Evolutionary conservation across 306 rosid species (phyloP).

Genomic region (Quercus dentata): DNA sequence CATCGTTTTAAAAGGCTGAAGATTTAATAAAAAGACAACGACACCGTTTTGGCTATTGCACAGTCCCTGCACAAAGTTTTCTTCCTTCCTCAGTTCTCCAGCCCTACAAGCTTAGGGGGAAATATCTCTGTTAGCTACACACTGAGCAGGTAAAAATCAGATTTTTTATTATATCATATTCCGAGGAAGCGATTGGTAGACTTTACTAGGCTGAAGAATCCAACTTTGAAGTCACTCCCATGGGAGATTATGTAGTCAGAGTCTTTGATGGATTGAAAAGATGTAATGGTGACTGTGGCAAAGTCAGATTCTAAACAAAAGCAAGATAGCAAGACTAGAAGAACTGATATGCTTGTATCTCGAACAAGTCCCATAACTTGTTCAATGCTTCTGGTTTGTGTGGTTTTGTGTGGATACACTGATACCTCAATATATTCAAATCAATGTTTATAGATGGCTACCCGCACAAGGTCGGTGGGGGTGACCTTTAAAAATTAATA

Average conservation of each 20-base stretch:
- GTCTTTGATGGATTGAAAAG: constrained; percentile 14
- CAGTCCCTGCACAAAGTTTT: no score
- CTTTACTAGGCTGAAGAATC: constrained; percentile 41
- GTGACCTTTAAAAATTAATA: no score
- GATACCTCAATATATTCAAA: no score
- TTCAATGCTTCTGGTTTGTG: no score
- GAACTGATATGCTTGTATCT: not conserved
- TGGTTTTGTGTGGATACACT: no score
- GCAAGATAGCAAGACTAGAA: not conserved
- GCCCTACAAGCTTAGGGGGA: no score
- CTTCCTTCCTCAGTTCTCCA: no score
- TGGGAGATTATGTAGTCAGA: constrained; percentile 9
- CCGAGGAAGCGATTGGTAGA: constrained; percentile 28
- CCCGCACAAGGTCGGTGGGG: no score
- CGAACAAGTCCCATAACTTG: constrained; percentile 21
- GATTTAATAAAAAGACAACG: no score
- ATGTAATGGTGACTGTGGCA: constrained; percentile 13
- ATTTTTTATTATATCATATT: constrained; percentile 26
- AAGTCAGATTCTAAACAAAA: not conserved
- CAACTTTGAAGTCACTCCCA: constrained; percentile 10
- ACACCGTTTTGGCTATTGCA: no score
- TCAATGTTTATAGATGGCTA: no score
- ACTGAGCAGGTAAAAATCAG: constrained; percentile 7
- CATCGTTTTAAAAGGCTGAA: no score
- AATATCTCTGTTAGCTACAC: constrained; percentile 40